These are phyloP conservation scores for Hypsizygus marmoreus DNA, from an alignment of 768 basidiomycete species.

Conservation along the genomic window DNA sequence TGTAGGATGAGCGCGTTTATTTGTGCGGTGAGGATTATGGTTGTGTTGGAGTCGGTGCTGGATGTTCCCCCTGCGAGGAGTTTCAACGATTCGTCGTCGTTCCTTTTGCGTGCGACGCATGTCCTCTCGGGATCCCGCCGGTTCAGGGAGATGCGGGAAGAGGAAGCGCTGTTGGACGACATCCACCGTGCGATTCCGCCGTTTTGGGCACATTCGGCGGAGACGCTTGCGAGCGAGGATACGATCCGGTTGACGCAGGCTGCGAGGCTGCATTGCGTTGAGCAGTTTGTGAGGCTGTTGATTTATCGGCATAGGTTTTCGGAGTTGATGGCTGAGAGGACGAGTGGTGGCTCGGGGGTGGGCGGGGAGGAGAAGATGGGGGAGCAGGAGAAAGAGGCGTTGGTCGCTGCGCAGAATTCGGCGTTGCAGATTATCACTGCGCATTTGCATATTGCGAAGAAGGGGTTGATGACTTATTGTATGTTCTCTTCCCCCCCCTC, in stretches of 20 bases:
- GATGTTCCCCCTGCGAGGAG: slow-evolving; percentile 75
- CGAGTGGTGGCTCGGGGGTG: slow-evolving; percentile 45
- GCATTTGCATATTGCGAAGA: slow-evolving; percentile 82
- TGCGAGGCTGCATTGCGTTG: slow-evolving; percentile 81
- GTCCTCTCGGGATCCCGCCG: slow-evolving; percentile 65
- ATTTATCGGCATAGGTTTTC: slow-evolving; percentile 89
- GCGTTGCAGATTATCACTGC: slow-evolving; percentile 83
- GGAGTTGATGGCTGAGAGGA: slow-evolving; percentile 72
- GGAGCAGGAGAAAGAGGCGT: slow-evolving; percentile 77
- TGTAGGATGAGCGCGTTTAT: slow-evolving; percentile 84
- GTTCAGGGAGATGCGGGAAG: slow-evolving; percentile 71
- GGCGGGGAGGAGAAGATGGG: slow-evolving; percentile 60
- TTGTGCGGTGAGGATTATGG: slow-evolving; percentile 72
- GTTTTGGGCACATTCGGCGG: slow-evolving; percentile 79
- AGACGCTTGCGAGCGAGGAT: slow-evolving; percentile 82
- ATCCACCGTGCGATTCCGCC: slow-evolving; percentile 70
- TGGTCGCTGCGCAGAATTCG: slow-evolving; percentile 72
- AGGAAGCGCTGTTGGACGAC: slow-evolving; percentile 80
- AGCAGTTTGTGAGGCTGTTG: slow-evolving; percentile 85
- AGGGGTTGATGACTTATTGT: slow-evolving; percentile 95
- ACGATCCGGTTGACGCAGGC: slow-evolving; percentile 90
- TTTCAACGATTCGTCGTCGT: slow-evolving; percentile 68
- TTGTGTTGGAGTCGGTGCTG: slow-evolving; percentile 86
- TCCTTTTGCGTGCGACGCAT: slow-evolving; percentile 70
- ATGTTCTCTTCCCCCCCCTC: too few relatives aligned